Conservation (phyloP, 495 filamentous ascomycete species). For the Xylaria bambusicola region DNA sequence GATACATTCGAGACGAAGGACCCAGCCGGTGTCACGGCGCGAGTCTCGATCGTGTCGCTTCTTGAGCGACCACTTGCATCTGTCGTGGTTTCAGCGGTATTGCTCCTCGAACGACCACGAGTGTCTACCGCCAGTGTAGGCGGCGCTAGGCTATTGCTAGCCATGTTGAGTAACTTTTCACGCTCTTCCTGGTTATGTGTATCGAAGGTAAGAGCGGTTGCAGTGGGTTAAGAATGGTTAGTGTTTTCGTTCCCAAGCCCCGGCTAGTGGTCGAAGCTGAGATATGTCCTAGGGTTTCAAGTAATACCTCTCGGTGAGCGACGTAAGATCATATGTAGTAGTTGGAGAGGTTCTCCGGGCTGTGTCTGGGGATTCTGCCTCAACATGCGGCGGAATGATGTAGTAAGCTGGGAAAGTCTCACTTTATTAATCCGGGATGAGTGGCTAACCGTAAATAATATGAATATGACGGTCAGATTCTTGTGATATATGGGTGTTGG, state of each 20-base stretch:
- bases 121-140: conserved; percentile 28
- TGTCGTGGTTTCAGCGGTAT: conserved; percentile 27
- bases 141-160: conserved; percentile 28
- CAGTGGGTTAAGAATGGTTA: neutral
- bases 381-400: conserved; percentile 12
- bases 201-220: neutral
- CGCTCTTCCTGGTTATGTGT: neutral
- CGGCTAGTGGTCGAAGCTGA: neutral
- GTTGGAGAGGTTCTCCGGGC: neutral
- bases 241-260: neutral
- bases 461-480: conserved; percentile 1
- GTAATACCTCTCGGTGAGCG: conserved; percentile 2
- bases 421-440: neutral
- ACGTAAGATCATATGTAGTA: conserved; percentile 14
- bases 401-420: conserved; percentile 7
- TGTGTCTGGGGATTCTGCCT: conserved; percentile 7
- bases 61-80: conserved; percentile 27
- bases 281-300: neutral
- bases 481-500: neutral
- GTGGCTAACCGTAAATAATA: neutral
- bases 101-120: conserved; percentile 29
- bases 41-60: conserved; percentile 34
- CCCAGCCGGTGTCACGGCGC: conserved; percentile 25
- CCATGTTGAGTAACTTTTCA: conserved; percentile 19
- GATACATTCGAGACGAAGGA: conserved; percentile 28